Percentiles rank a stretch among this genome's conserved stretches.
Conservation (phyloP, 2,329 filamentous ascomycete genomes). For the Didymosphaeria variabile region DNA sequence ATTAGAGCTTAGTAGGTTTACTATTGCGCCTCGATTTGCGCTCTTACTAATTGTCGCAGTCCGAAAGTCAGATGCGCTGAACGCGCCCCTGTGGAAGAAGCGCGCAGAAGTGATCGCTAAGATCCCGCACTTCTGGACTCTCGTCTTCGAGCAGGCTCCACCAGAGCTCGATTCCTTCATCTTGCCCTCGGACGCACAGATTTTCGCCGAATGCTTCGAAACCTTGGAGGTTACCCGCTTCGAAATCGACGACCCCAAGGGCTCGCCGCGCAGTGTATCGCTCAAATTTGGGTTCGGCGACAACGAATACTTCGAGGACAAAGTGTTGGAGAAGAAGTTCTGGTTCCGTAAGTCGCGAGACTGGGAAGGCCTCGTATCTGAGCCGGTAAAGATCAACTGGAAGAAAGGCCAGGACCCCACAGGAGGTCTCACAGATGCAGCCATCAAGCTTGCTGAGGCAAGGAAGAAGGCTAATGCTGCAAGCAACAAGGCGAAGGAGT, state of each 20-base stretch:
- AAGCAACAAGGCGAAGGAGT: constrained; percentile 58
- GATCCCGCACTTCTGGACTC: constrained; percentile 92
- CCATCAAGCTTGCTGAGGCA: constrained; percentile 73
- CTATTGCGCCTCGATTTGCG: constrained; percentile 1
- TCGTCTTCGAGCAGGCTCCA: constrained; percentile 88
- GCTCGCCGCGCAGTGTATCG: constrained; percentile 81
- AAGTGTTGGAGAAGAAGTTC: constrained; percentile 87
- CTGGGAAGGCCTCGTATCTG: constrained; percentile 82
- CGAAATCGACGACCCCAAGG: constrained; percentile 72
- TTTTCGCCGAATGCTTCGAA: constrained; percentile 74
- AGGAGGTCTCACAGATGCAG: constrained; percentile 78
- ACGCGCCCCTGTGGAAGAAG: constrained; percentile 76
- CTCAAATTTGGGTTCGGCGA: constrained; percentile 77
- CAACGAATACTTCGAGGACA: constrained; percentile 85
- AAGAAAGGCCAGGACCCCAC: constrained; percentile 81
- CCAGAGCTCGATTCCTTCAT: constrained; percentile 89
- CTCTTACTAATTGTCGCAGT: constrained; percentile 60
- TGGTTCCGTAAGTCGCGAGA: constrained; percentile 77
- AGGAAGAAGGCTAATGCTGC: constrained; percentile 51
- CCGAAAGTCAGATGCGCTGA: constrained; percentile 74
- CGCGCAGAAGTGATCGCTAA: constrained; percentile 74
- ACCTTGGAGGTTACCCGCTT: constrained; percentile 80
- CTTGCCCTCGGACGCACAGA: constrained; percentile 77
- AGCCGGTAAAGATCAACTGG: constrained; percentile 88
- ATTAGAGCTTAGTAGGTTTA: constrained; percentile 74